Conservation (phyloP, 2,329 filamentous ascomycete genomes). For the Plenodomus lindquistii region DNA sequence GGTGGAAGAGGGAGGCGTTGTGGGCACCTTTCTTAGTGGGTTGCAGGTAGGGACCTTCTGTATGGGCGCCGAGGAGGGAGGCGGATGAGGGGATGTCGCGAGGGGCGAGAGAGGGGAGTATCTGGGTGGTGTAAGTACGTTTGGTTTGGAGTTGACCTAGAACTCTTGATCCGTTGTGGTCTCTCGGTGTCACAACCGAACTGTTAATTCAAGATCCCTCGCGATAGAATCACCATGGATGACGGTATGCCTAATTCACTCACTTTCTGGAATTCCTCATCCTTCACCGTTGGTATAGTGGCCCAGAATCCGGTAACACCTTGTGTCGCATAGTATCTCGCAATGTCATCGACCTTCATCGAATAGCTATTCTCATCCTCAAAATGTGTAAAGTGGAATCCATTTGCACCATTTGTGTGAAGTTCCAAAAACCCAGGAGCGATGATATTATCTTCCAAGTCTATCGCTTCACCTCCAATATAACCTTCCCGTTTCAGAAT, state of each 20-base stretch:
- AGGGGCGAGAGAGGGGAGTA: constrained; percentile 54
- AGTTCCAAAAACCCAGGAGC: constrained; percentile 61
- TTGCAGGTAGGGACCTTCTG: constrained; percentile 60
- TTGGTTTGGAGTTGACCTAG: not conserved
- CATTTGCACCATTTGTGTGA: constrained; percentile 58
- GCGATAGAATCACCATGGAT: too few species aligned
- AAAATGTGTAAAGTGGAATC: constrained; percentile 60
- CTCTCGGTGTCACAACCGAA: too few species aligned
- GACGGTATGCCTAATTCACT: not conserved
- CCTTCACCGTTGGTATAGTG: constrained; percentile 56
- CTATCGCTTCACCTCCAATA: constrained; percentile 51
- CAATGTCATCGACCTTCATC: constrained; percentile 51
- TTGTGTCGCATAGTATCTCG: constrained; percentile 53
- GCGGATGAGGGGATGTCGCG: constrained; percentile 49
- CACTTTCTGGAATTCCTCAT: constrained; percentile 52
- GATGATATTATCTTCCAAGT: constrained; percentile 55
- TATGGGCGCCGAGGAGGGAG: constrained; percentile 60
- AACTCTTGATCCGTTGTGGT: too few species aligned
- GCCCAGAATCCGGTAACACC: constrained; percentile 60
- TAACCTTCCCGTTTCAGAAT: constrained; percentile 50
- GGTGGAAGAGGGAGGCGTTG: constrained; percentile 50
- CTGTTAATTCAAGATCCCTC: too few species aligned
- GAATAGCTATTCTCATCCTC: constrained; percentile 48
- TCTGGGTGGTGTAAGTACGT: constrained; percentile 36
- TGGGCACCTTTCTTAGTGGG: constrained; percentile 60